Percentiles rank a stretch among this genome's conserved stretches.
These are phyloP conservation scores for Blepharisma stoltei DNA, from an alignment of 73 alveolate species.

Conservation along the genomic window DNA sequence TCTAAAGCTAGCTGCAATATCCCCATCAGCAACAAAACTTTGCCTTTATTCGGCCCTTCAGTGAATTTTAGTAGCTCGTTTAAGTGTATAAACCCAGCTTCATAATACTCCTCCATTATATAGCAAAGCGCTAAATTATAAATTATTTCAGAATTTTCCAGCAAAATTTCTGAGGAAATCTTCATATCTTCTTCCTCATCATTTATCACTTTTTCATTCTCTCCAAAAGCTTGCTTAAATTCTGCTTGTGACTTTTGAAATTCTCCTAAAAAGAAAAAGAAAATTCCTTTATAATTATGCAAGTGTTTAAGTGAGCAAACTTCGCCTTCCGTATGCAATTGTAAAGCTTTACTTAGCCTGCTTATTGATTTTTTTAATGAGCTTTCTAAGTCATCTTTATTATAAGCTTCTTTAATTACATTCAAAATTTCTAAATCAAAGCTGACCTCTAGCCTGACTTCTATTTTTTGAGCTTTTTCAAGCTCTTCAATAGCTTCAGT, in stretches of 20 bases:
- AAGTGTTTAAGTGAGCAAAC: slow-evolving; percentile 36
- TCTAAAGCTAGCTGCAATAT: not conserved
- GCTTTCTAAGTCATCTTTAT: not conserved
- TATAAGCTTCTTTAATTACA: not conserved
- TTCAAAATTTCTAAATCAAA: slow-evolving; percentile 9
- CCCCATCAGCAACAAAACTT: not conserved
- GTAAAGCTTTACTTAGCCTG: slow-evolving; percentile 8
- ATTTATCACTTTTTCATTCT: too few relatives aligned
- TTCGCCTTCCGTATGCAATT: slow-evolving; percentile 37
- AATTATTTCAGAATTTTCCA: not conserved
- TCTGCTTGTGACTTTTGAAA: slow-evolving; percentile 12
- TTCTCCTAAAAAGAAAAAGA: slow-evolving; percentile 37
- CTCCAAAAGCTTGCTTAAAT: not conserved
- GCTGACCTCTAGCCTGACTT: not conserved
- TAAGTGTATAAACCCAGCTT: slow-evolving; percentile 22
- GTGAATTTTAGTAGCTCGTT: not conserved
- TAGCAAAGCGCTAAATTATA: slow-evolving; percentile 14
- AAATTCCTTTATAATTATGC: slow-evolving; percentile 43
- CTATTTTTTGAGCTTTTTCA: not conserved
- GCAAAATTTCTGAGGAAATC: too few relatives aligned
- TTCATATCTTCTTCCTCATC: too few relatives aligned
- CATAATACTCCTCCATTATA: not conserved
- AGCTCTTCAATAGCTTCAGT: slow-evolving; percentile 34
- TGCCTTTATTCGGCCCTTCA: slow-evolving; percentile 25
- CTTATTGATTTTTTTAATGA: not conserved